Evolutionary conservation across 805 yeast genomes (phyloP), one percentile per base, ranked within the genome.

Genomic region (Metschnikowia lunata): DNA sequence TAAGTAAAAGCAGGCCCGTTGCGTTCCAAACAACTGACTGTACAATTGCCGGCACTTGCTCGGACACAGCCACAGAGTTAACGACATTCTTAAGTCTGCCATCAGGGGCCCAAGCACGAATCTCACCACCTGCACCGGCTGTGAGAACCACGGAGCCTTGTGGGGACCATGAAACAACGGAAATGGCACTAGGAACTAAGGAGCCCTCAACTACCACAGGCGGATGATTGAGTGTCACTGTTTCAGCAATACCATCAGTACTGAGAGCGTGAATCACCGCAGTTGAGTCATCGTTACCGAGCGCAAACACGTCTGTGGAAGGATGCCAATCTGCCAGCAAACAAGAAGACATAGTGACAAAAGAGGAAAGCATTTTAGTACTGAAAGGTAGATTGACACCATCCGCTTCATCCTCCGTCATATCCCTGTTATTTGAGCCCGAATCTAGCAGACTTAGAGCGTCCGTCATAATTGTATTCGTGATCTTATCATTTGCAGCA

Each of bases 71-170:
- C 30, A 46, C 46, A n/a, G 50, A 49, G 37, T 61, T 67, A 30
- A 67, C 67, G 13, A 70, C 58, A 47, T 80, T 82, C 46, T 77
- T 69, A 32, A 88, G 66, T 28, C 75, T 73, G 0, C 96, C 95
- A 37, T 79, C 83, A 0, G 77, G 70, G 9, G 82, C 75, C 95
- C 96, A 89, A n/a, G 86, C 68, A 44, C 91, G 66, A 8, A 89
- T 55, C 54, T 85, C 91, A 11, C 96, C 96, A 55, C 74, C 74
- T 43, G 74, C 78, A 2, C 82, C 73, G 3, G 82, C 85, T 0
- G 90, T 83, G 11, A 84, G 71, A 3, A 88, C 61, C 11, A 72
- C 53, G 34, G 75, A 67, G 0, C 95, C 95, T 42, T 67, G 64
- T 1, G 83, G 82, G 10, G 87, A 76, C 95, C 95, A 88, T 8